phyloP scores from a whole-genome alignment of 257 asterid species.

The Lantana camara region DNA sequence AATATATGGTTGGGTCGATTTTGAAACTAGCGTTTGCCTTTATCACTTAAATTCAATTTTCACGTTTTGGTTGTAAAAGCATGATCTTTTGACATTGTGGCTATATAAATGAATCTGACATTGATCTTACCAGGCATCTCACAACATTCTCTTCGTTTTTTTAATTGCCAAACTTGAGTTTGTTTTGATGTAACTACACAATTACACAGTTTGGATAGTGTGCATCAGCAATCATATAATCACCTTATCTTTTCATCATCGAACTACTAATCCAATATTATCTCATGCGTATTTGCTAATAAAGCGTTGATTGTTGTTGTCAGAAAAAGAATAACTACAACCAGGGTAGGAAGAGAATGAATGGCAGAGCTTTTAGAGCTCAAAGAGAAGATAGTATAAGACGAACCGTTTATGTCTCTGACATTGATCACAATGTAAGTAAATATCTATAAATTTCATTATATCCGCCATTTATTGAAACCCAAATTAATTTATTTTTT shows the following conservation, averaged over 20 bases:
- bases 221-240: background rate
- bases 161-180: background rate
- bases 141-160: constrained; percentile 1
- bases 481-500: constrained; percentile 28
- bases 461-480: constrained; percentile 1
- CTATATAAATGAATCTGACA: background rate
- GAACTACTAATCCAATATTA: background rate
- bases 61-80: constrained; percentile 11
- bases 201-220: background rate
- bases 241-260: background rate
- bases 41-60: background rate
- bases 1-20: constrained; percentile 3
- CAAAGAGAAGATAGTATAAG: constrained; percentile 88
- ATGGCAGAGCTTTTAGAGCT: constrained; percentile 75
- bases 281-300: background rate
- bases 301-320: constrained; percentile 8
- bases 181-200: background rate
- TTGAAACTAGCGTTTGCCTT: background rate
- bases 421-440: constrained; percentile 82
- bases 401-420: constrained; percentile 92
- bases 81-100: constrained; percentile 3
- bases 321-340: constrained; percentile 71
- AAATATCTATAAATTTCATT: background rate
- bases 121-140: background rate
- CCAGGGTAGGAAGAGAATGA: constrained; percentile 67